Evolutionary conservation across 495 filamentous ascomycete species (phyloP).

Genomic region (Amphirosellinia nigrospora): DNA sequence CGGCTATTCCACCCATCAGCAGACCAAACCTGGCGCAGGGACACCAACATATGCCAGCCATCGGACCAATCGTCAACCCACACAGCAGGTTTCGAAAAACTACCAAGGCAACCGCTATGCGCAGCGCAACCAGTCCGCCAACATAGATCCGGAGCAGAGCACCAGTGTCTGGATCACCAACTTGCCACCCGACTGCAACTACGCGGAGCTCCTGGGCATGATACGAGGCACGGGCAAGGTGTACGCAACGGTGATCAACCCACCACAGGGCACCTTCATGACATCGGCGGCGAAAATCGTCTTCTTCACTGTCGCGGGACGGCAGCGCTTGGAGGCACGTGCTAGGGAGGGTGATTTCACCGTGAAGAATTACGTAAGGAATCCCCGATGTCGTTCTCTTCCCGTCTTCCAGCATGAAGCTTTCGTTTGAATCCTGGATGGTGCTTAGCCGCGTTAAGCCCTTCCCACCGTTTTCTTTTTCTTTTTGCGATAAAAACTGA

Average conservation of each 20-base stretch:
- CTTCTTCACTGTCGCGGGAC: slow-evolving; percentile 43
- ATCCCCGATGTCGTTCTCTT: neutral
- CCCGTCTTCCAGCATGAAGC: neutral
- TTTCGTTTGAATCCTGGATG: neutral
- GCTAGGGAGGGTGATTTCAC: slow-evolving; percentile 24
- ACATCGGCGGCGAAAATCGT: slow-evolving; percentile 44
- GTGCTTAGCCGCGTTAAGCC: neutral
- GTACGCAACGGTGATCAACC: slow-evolving; percentile 45
- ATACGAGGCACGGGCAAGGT: slow-evolving; percentile 44
- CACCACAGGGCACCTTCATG: slow-evolving; percentile 27
- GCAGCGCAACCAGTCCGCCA: slow-evolving; percentile 36
- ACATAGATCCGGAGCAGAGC: slow-evolving; percentile 37
- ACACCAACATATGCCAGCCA: neutral
- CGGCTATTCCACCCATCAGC: neutral
- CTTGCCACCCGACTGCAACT: slow-evolving; percentile 37
- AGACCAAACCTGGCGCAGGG: neutral
- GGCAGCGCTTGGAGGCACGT: slow-evolving; percentile 26
- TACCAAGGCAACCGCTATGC: slow-evolving; percentile 42
- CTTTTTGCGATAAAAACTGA: neutral
- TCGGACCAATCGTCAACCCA: neutral
- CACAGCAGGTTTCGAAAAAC: slow-evolving; percentile 25
- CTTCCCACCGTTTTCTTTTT: too few species aligned
- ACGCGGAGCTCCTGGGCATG: slow-evolving; percentile 34
- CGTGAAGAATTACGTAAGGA: slow-evolving; percentile 12
- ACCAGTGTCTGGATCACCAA: slow-evolving; percentile 47